phyloP scores from a whole-genome alignment of 1,284 basidiomycete genomes.

The Apiotrichum veenhuisii region DNA sequence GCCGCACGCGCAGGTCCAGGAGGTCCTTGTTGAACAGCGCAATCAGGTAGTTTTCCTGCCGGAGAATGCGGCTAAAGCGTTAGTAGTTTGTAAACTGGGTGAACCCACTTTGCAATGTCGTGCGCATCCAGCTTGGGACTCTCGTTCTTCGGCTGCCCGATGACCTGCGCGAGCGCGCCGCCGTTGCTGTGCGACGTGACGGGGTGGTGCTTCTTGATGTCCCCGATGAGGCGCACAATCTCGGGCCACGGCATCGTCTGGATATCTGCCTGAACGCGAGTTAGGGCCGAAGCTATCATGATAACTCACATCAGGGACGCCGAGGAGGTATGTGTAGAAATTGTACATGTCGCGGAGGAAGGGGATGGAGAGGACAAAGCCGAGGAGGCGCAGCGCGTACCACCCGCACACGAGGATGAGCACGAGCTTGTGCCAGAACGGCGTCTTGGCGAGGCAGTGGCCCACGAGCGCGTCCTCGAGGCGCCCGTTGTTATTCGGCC shows the following conservation, averaged over 20 bases:
- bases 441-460: constrained; percentile 64
- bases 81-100: not conserved
- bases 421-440: constrained; percentile 57
- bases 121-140: constrained; percentile 83
- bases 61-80: constrained; percentile 69
- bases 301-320: constrained; percentile 55
- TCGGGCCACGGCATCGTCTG: constrained; percentile 96
- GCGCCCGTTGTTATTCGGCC: constrained; percentile 35
- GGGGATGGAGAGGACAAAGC: constrained; percentile 57
- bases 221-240: constrained; percentile 80
- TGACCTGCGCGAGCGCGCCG: constrained; percentile 46
- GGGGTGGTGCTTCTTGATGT: constrained; percentile 85
- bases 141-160: constrained; percentile 47
- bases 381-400: constrained; percentile 61
- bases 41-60: constrained; percentile 97
- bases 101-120: constrained; percentile 56
- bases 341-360: constrained; percentile 86
- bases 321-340: constrained; percentile 64
- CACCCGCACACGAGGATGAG: constrained; percentile 74
- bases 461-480: constrained; percentile 75
- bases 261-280: constrained; percentile 74
- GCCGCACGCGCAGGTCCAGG: constrained; percentile 69
- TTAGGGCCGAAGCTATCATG: too few relatives aligned
- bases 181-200: constrained; percentile 66
- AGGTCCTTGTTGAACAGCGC: constrained; percentile 96